These are phyloP conservation scores for Epichloe festucae DNA, from an alignment of 2,329 filamentous ascomycete species.

Conservation along the genomic window DNA sequence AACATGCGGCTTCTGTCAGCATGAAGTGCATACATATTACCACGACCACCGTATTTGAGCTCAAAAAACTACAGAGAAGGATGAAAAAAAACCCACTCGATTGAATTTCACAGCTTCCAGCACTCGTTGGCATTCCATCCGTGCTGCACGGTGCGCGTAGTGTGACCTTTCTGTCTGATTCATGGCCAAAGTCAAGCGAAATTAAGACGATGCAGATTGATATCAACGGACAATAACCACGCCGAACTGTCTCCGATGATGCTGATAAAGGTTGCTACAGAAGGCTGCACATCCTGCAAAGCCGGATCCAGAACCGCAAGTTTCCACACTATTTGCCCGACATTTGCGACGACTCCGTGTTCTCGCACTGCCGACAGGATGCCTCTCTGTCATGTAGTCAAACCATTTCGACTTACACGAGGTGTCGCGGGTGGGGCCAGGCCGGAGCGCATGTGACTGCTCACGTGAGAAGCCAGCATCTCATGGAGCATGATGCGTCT, in stretches of 20 bases:
- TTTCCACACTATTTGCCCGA: neutral
- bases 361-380: neutral
- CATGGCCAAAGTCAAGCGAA: neutral
- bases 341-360: constrained; percentile 2
- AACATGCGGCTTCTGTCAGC: neutral
- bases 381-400: constrained; percentile 2
- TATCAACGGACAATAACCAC: neutral
- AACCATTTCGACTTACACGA: constrained; percentile 6
- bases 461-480: neutral
- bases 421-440: constrained; percentile 1
- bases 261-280: neutral
- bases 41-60: too few relatives aligned
- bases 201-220: constrained; percentile 1
- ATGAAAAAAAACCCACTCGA: neutral
- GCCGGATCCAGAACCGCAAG: neutral
- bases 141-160: neutral
- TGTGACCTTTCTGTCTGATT: neutral
- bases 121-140: neutral
- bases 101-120: neutral
- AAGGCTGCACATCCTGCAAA: neutral
- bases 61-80: too few relatives aligned
- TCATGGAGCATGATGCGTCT: neutral
- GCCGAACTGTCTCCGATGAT: neutral
- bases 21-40: neutral
- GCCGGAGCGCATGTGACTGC: neutral